These are phyloP conservation scores for Xylaria sp. DNA, from an alignment of 2,329 filamentous ascomycete species.

Conservation along the genomic window DNA sequence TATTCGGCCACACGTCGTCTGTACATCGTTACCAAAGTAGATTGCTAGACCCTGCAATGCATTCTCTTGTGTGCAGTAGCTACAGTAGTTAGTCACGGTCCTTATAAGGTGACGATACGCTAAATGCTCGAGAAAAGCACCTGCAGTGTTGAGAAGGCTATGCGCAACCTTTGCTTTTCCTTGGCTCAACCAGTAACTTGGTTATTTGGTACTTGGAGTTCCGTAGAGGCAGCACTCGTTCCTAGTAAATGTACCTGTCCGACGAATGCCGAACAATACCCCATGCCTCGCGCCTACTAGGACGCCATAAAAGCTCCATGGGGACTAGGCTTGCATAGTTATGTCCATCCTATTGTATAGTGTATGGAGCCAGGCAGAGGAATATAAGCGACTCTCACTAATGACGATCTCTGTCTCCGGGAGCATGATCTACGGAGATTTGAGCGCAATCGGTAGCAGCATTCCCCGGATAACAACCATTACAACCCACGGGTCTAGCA, in stretches of 20 bases:
- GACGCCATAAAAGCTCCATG: constrained; percentile 4
- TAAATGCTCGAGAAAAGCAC: constrained; percentile 32
- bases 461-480: constrained; percentile 20
- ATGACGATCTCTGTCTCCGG: constrained; percentile 20
- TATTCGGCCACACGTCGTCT: constrained; percentile 11
- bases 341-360: background rate
- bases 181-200: constrained; percentile 30
- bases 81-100: constrained; percentile 34
- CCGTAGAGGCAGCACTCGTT: constrained; percentile 11
- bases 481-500: background rate
- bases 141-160: background rate
- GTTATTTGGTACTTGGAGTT: no score
- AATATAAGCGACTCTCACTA: constrained; percentile 21
- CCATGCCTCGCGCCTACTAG: constrained; percentile 5
- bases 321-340: constrained; percentile 18
- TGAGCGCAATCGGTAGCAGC: constrained; percentile 17
- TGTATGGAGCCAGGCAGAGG: constrained; percentile 7
- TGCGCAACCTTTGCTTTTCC: constrained; percentile 37
- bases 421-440: constrained; percentile 9
- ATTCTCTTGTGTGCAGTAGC: constrained; percentile 31
- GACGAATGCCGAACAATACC: background rate
- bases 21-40: constrained; percentile 29
- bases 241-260: background rate
- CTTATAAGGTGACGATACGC: constrained; percentile 21
- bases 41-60: constrained; percentile 28